Evolutionary conservation across 805 yeast species (phyloP).

Genomic region (Priceomyces castillae): DNA sequence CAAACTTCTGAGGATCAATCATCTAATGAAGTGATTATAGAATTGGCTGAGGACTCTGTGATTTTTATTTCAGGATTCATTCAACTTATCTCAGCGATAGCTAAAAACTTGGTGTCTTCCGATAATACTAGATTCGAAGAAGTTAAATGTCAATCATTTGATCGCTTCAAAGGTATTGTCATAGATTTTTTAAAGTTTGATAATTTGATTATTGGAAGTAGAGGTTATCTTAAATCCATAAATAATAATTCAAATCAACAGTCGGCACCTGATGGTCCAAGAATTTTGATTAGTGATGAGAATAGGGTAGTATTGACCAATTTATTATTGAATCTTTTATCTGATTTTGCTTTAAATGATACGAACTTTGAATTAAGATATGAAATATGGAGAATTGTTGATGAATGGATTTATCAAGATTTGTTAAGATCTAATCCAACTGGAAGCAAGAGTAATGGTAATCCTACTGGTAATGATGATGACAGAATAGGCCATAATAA

Average conservation of each 20-base stretch:
- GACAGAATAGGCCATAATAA: not conserved
- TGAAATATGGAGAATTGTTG: slow-evolving; percentile 67
- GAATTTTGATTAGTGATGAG: slow-evolving; percentile 30
- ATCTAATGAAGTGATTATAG: slow-evolving; percentile 40
- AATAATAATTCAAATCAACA: slow-evolving; percentile 6
- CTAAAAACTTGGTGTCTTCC: slow-evolving; percentile 23
- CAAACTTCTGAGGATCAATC: slow-evolving; percentile 22
- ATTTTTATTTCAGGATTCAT: slow-evolving; percentile 72
- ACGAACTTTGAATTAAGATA: slow-evolving; percentile 32
- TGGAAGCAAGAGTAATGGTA: slow-evolving; percentile 1
- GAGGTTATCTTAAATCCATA: slow-evolving; percentile 6
- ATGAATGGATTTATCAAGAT: slow-evolving; percentile 60
- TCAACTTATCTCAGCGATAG: slow-evolving; percentile 50
- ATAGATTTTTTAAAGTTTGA: slow-evolving; percentile 38
- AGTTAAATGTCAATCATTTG: slow-evolving; percentile 26
- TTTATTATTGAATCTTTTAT: slow-evolving; percentile 49
- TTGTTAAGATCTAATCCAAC: slow-evolving; percentile 4
- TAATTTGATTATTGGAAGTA: slow-evolving; percentile 27
- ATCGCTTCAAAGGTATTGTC: slow-evolving; percentile 33
- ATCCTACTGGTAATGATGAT: not conserved
- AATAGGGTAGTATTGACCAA: slow-evolving; percentile 35
- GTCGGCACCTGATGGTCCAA: slow-evolving; percentile 16
- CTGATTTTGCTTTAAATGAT: slow-evolving; percentile 47
- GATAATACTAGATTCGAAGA: slow-evolving; percentile 23
- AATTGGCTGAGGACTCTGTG: slow-evolving; percentile 76